A percentile compares a stretch with the other conserved stretches of the same genome.
phyloP scores from a whole-genome alignment of 2,329 filamentous ascomycete genomes.

The Chrysoporthe puriensis region DNA sequence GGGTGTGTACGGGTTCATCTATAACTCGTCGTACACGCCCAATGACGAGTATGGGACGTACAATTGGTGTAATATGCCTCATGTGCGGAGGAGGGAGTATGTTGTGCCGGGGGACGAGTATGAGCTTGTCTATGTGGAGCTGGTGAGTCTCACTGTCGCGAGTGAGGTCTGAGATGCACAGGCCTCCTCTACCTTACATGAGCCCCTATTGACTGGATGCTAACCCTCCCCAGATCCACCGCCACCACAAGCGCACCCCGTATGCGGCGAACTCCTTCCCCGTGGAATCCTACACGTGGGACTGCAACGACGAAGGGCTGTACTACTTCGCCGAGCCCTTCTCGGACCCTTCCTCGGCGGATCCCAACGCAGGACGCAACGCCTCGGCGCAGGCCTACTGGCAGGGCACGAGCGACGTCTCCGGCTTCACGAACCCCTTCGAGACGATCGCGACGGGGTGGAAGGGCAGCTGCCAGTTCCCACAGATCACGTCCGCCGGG shows the following conservation, averaged over 20 bases:
- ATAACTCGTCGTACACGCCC: constrained; percentile 66
- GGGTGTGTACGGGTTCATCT: constrained; percentile 75
- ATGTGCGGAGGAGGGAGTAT: constrained; percentile 72
- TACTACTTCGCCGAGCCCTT: constrained; percentile 70
- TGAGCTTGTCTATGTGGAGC: constrained; percentile 73
- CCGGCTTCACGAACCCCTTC: constrained; percentile 61
- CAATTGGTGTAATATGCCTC: constrained; percentile 89
- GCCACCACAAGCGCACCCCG: constrained; percentile 84
- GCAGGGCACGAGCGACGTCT: constrained; percentile 60
- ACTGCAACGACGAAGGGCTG: constrained; percentile 71
- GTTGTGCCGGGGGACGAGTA: constrained; percentile 56
- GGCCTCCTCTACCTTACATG: too few relatives aligned
- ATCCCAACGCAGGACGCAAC: constrained; percentile 23
- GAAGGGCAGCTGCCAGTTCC: constrained; percentile 77
- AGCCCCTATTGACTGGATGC: not conserved
- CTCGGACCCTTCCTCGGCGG: constrained; percentile 19
- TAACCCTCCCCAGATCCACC: constrained; percentile 61
- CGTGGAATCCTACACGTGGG: constrained; percentile 71
- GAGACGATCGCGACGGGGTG: constrained; percentile 59
- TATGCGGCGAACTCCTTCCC: constrained; percentile 80
- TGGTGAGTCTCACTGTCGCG: constrained; percentile 52
- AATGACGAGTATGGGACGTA: constrained; percentile 64
- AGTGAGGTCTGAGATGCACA: not conserved
- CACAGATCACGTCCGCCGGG: constrained; percentile 74
- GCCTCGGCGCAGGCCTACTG: constrained; percentile 64